Evolutionary conservation across 2,329 filamentous ascomycete genomes (phyloP).

Genomic region (Neospermospora avenae): DNA sequence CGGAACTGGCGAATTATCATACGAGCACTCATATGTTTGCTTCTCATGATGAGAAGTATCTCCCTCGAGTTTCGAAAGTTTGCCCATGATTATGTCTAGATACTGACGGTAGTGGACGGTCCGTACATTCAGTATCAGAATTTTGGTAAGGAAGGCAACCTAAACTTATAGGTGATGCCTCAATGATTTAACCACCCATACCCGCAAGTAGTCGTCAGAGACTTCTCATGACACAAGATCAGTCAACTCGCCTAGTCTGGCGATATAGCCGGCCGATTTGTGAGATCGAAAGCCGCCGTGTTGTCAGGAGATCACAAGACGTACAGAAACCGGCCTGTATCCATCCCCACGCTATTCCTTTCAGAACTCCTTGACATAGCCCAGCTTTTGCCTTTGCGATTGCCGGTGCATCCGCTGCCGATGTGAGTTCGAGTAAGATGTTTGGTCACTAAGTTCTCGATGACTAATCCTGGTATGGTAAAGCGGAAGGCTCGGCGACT

Average conservation of each 20-base stretch:
- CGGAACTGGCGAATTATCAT: constrained; percentile 21
- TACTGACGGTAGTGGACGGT: constrained; percentile 1
- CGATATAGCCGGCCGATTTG: background rate
- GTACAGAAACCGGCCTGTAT: background rate
- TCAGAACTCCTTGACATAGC: background rate
- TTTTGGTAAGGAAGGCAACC: background rate
- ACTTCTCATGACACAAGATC: background rate
- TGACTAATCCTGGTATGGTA: background rate
- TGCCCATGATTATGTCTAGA: constrained; percentile 17
- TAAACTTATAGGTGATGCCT: background rate
- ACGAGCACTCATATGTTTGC: constrained; percentile 15
- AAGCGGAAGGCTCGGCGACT: background rate
- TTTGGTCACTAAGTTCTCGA: constrained; percentile 1
- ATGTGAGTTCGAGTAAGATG: background rate
- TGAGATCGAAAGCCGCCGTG: background rate
- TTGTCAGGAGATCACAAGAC: background rate
- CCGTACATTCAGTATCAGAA: background rate
- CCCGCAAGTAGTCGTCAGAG: background rate
- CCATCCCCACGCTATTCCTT: background rate
- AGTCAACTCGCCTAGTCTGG: background rate
- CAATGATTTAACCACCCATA: background rate
- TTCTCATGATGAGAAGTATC: constrained; percentile 16
- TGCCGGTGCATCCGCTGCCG: constrained; percentile 3
- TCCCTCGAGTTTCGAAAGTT: constrained; percentile 17
- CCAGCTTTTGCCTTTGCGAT: background rate